phyloP scores from a whole-genome alignment of 352 stramenopile genomes.

The Phytophthora pini region DNA sequence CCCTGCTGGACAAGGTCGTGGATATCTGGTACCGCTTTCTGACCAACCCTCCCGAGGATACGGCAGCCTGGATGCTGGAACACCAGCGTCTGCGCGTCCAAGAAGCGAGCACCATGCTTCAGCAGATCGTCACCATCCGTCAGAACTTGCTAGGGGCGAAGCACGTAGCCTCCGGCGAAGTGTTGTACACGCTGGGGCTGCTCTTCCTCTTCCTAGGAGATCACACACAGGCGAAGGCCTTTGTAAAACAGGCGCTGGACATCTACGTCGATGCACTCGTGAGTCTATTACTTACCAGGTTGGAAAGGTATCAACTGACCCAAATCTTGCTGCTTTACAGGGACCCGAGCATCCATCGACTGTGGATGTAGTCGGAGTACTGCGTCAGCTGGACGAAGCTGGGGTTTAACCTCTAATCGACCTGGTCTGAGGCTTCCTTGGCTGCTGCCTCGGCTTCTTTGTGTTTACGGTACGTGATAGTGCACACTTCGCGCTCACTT shows the following conservation, averaged over 20 bases:
- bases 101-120: constrained; percentile 64
- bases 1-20: constrained; percentile 81
- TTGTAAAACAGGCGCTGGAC: constrained; percentile 57
- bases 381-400: constrained; percentile 58
- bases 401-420: constrained; percentile 31
- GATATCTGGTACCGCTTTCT: constrained; percentile 84
- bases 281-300: constrained; percentile 15
- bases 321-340: constrained; percentile 25
- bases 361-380: constrained; percentile 56
- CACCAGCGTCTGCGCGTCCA: constrained; percentile 65
- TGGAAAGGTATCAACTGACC: constrained; percentile 8
- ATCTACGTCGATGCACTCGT: constrained; percentile 70
- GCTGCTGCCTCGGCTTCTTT: constrained; percentile 20
- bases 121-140: constrained; percentile 55
- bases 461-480: constrained; percentile 61
- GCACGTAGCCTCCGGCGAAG: constrained; percentile 70
- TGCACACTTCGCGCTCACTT: constrained; percentile 59
- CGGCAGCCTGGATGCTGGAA: constrained; percentile 66
- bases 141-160: constrained; percentile 44
- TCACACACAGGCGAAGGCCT: constrained; percentile 53
- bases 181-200: constrained; percentile 65
- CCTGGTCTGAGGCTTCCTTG: constrained; percentile 7
- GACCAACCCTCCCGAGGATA: constrained; percentile 71
- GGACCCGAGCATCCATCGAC: constrained; percentile 66
- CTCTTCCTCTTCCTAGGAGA: constrained; percentile 62